A percentile compares a stretch with the other conserved stretches of the same genome.
Conservation (phyloP, 2,329 filamentous ascomycete genomes). For the Claviceps sp. region DNA sequence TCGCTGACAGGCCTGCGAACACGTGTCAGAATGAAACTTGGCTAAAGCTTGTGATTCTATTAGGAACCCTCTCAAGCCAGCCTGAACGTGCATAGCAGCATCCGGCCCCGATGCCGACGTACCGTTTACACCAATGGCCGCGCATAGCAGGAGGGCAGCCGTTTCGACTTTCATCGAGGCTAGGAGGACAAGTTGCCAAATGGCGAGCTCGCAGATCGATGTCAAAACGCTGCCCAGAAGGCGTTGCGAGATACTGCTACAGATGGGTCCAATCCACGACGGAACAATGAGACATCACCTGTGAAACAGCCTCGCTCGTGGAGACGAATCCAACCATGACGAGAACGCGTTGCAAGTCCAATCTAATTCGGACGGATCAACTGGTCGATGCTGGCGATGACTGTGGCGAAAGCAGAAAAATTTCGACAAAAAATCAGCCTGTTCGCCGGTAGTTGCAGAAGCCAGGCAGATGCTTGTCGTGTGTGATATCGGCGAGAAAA, state of each 20-base stretch:
- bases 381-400: not conserved
- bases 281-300: constrained; percentile 4
- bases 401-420: not conserved
- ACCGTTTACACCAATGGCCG: constrained; percentile 6
- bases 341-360: not conserved
- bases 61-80: not conserved
- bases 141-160: constrained; percentile 7
- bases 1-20: not conserved
- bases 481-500: not conserved
- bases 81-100: not conserved
- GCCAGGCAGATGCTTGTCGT: not conserved
- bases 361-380: not conserved
- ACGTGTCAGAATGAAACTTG: not conserved
- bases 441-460: not conserved
- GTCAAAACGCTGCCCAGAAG: too few relatives aligned
- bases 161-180: constrained; percentile 10
- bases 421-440: not conserved
- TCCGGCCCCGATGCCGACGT: not conserved
- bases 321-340: constrained; percentile 2
- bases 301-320: constrained; percentile 1
- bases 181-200: not conserved
- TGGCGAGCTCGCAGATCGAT: not conserved
- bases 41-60: not conserved
- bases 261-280: not conserved
- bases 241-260: too few relatives aligned